A percentile compares a stretch with the other conserved stretches of the same genome.
Conservation (phyloP, 331 rosid species). For the Pyracantha coccinea region DNA sequence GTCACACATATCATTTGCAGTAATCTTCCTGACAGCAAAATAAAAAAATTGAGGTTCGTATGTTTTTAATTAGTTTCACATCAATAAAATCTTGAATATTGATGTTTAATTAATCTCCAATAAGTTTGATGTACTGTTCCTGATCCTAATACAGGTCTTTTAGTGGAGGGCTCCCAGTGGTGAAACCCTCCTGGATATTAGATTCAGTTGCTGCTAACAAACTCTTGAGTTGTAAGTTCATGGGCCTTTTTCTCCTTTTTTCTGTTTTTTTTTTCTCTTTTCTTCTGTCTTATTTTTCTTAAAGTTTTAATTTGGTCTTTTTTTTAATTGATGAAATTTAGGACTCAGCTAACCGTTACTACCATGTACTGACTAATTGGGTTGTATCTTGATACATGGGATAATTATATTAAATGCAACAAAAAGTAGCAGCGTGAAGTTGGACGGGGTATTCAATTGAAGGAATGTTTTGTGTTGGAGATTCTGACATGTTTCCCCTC, state of each 20-base stretch:
- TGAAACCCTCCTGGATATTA: conserved; percentile 83
- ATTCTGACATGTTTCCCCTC: neutral
- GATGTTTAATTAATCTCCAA: neutral
- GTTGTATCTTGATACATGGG: neutral
- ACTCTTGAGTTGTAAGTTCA: conserved; percentile 72
- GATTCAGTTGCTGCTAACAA: conserved; percentile 73
- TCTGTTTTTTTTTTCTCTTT: neutral
- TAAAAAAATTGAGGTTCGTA: conserved; percentile 65
- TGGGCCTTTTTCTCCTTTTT: neutral
- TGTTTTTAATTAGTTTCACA: conserved; percentile 1
- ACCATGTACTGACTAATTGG: neutral
- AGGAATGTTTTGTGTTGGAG: neutral
- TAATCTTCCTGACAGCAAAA: conserved; percentile 70
- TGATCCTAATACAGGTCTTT: conserved; percentile 53
- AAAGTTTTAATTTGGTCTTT: conserved; percentile 8
- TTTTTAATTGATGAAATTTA: neutral
- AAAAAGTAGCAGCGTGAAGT: neutral
- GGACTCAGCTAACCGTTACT: neutral
- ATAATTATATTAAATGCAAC: neutral
- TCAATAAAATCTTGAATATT: neutral
- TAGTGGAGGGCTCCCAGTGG: conserved; percentile 84
- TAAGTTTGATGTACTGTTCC: conserved; percentile 5
- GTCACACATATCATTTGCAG: conserved; percentile 90
- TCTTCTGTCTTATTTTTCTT: neutral
- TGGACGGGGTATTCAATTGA: neutral